Evolutionary conservation across 306 rosid species (phyloP).

Genomic region (Cucumis cinereus): DNA sequence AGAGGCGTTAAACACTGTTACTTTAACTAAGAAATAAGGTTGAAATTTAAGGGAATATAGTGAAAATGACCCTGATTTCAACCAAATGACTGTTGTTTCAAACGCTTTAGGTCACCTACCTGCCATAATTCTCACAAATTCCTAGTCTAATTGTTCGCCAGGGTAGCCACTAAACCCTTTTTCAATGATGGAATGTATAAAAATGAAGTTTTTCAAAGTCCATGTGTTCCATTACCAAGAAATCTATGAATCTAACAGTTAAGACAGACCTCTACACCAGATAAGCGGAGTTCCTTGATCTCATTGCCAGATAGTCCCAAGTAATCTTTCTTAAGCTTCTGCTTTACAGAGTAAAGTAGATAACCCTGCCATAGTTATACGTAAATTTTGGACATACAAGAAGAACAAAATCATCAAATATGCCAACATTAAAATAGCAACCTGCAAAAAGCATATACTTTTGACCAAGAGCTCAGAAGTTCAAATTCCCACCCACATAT

Average conservation of each 20-base stretch:
- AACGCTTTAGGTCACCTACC: background rate
- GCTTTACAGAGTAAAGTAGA: slow-evolving; percentile 51
- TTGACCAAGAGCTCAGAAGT: too few relatives aligned
- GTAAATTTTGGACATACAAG: background rate
- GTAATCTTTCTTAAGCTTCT: slow-evolving; percentile 67
- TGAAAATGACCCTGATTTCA: background rate
- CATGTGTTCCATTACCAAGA: background rate
- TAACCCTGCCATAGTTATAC: slow-evolving; percentile 58
- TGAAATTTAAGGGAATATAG: background rate
- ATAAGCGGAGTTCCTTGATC: slow-evolving; percentile 57
- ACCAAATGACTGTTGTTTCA: background rate
- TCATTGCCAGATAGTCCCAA: slow-evolving; percentile 45
- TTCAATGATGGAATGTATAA: background rate
- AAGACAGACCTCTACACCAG: slow-evolving; percentile 80
- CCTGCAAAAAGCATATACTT: too few relatives aligned
- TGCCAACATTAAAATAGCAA: too few relatives aligned
- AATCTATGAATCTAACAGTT: slow-evolving; percentile 9
- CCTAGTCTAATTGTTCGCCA: background rate
- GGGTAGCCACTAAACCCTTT: background rate
- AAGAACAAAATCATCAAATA: background rate
- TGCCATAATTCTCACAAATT: background rate
- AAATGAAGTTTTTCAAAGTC: background rate
- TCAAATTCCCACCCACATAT: too few relatives aligned
- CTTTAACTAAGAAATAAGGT: background rate
- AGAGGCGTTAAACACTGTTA: background rate